Conservation (phyloP, 1,139 yeast species). For the Pichia sp. region DNA sequence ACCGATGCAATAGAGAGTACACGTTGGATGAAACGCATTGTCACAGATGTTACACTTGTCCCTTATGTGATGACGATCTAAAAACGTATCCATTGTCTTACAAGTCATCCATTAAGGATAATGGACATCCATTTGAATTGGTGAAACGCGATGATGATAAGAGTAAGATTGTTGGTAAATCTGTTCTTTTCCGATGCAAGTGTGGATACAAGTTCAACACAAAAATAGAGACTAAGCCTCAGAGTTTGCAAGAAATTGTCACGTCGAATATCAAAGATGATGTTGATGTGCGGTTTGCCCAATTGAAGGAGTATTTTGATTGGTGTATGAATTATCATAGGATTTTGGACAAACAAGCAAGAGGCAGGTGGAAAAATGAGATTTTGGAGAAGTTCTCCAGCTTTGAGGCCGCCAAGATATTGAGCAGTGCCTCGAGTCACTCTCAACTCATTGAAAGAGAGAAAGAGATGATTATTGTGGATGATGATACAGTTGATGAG, state of each 20-base stretch:
- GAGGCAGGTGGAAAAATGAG: constrained; percentile 11
- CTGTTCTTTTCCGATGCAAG: constrained; percentile 25
- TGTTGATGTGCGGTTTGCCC: neutral
- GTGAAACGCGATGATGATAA: constrained; percentile 8
- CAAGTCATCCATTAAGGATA: neutral
- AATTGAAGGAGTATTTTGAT: constrained; percentile 4
- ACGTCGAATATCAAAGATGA: constrained; percentile 1
- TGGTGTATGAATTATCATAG: constrained; percentile 7
- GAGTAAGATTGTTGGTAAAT: constrained; percentile 19
- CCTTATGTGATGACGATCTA: constrained; percentile 17
- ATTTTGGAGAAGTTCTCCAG: constrained; percentile 15
- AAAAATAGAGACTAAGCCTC: constrained; percentile 23
- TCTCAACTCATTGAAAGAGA: neutral
- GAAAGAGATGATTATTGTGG: neutral
- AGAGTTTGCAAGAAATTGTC: constrained; percentile 22
- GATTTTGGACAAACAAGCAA: constrained; percentile 6
- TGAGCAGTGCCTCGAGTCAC: neutral
- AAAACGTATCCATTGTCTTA: constrained; percentile 7
- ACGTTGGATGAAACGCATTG: constrained; percentile 13
- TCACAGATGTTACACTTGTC: constrained; percentile 25
- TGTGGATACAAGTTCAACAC: constrained; percentile 26
- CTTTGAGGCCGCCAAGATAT: constrained; percentile 18
- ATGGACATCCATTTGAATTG: constrained; percentile 1
- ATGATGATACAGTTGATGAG: neutral
- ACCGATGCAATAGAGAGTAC: constrained; percentile 13